Evolutionary conservation across 139 green algal species (phyloP), one percentile per base, ranked within the genome.

Genomic region (Micractinium conductrix): DNA sequence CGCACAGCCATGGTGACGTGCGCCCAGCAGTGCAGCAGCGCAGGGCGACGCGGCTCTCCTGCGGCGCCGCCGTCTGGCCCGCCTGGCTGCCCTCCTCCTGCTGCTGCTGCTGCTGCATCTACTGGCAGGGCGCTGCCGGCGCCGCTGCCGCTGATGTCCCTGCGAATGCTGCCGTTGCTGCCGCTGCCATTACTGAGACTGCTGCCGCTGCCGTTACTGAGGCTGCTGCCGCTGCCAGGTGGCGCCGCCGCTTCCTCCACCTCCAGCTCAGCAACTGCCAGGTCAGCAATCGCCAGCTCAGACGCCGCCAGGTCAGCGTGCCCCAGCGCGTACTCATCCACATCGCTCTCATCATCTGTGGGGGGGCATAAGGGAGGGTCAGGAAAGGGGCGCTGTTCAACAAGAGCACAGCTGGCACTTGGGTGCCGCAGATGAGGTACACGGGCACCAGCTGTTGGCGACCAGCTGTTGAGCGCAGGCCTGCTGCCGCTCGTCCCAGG

Each of bases 1-100:
- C 71, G 53, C 6, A 84, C 71, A 5, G 86, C 80, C 69, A 89
- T 89, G 1, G 45, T 87, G 2, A 89, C 80, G 28, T 83, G 79
- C 33, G 85, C 74, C 26, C 65, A 69, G 43, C 79, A 89, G 44
- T 86, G 45, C 58, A 89, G 55, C 17, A 78, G 22, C 16, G 73
- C 83, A n/a, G n/a, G n/a, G n/a, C n/a, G n/a, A n/a, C n/a, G n/a
- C n/a, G n/a, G n/a, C n/a, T n/a, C n/a, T n/a, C n/a, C n/a, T n/a
- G n/a, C n/a, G n/a, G n/a, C n/a, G n/a, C n/a, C n/a, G n/a, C n/a
- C n/a, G n/a, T n/a, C 48, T 84, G 45, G 33, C 8, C 42, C 4
- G 35, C 48, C 26, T 0, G 22, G 38, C 24, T 38, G 75, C 38
- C 40, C 16, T 45, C 8, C 30, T 44, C 48, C 48, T 44, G 45